Conservation (phyloP, 495 filamentous ascomycete species). For the Hypoxylon fragiforme region DNA sequence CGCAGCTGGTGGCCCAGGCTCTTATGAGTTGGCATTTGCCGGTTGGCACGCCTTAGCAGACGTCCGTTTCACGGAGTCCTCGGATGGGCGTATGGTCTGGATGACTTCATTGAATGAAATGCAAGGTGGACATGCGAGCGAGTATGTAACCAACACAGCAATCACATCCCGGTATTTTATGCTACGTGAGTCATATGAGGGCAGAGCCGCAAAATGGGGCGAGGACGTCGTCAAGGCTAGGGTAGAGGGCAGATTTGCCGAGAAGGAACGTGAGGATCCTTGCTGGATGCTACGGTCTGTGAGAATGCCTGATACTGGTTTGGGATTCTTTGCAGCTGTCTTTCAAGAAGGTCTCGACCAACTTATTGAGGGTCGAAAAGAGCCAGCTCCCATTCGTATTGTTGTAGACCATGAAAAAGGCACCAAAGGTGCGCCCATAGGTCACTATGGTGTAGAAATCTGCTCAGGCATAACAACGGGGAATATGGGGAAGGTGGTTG, state of each 20-base stretch:
- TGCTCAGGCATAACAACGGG: slow-evolving; percentile 56
- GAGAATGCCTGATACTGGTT: slow-evolving; percentile 57
- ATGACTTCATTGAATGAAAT: slow-evolving; percentile 64
- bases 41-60: slow-evolving; percentile 71
- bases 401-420: slow-evolving; percentile 63
- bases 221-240: slow-evolving; percentile 88
- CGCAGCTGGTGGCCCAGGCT: slow-evolving; percentile 52
- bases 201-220: slow-evolving; percentile 70
- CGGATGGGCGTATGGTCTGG: slow-evolving; percentile 71
- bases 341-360: slow-evolving; percentile 67
- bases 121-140: slow-evolving; percentile 51
- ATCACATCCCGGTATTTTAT: slow-evolving; percentile 62
- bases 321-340: slow-evolving; percentile 73
- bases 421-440: slow-evolving; percentile 60
- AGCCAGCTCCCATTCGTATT: slow-evolving; percentile 61
- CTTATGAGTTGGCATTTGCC: slow-evolving; percentile 71
- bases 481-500: slow-evolving; percentile 45
- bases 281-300: slow-evolving; percentile 78
- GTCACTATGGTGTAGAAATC: slow-evolving; percentile 71
- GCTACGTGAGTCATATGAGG: slow-evolving; percentile 77
- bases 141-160: slow-evolving; percentile 53
- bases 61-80: slow-evolving; percentile 75
- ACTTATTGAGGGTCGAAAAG: slow-evolving; percentile 57
- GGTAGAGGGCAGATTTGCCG: slow-evolving; percentile 80
- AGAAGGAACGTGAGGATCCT: slow-evolving; percentile 73